These are phyloP conservation scores for Avicennia marina DNA, from an alignment of 257 asterid genomes.

Conservation along the genomic window DNA sequence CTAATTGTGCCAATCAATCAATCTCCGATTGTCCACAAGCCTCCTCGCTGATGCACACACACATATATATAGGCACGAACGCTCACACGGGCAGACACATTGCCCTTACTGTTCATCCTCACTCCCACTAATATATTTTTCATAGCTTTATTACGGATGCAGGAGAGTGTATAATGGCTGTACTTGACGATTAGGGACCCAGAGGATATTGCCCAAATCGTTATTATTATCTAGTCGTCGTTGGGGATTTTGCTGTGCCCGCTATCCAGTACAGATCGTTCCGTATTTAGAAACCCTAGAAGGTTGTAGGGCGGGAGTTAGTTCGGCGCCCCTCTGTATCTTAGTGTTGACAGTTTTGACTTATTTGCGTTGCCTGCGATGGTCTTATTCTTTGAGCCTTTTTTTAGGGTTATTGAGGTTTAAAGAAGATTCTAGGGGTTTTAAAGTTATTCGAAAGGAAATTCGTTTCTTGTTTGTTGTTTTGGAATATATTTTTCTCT, in stretches of 20 bases:
- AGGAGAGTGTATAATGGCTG: not conserved
- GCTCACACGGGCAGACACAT: not conserved
- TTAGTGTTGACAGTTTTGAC: slow-evolving; percentile 27
- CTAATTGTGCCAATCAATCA: slow-evolving; percentile 9
- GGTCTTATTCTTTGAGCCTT: not conserved
- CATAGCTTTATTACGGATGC: not conserved
- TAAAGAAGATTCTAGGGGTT: slow-evolving; percentile 20
- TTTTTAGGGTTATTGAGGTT: slow-evolving; percentile 20
- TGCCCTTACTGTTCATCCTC: not conserved
- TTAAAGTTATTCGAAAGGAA: slow-evolving; percentile 7
- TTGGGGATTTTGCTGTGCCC: not conserved
- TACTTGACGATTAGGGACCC: slow-evolving; percentile 1
- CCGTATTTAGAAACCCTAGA: slow-evolving; percentile 35
- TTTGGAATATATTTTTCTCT: slow-evolving; percentile 4
- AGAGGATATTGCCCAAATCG: not conserved
- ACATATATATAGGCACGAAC: not conserved
- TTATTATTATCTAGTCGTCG: not conserved
- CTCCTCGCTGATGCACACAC: not conserved
- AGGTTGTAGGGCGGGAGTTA: slow-evolving; percentile 21
- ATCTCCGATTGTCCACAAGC: not conserved
- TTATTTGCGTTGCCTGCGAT: too few relatives aligned
- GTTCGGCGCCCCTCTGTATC: slow-evolving; percentile 18
- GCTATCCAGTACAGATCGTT: not conserved
- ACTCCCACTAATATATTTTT: not conserved
- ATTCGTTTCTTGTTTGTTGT: slow-evolving; percentile 12